Percentiles rank a stretch among this genome's conserved stretches.
Conservation (phyloP, 2,329 filamentous ascomycete species). For the Pyrenophora seminiperda region DNA sequence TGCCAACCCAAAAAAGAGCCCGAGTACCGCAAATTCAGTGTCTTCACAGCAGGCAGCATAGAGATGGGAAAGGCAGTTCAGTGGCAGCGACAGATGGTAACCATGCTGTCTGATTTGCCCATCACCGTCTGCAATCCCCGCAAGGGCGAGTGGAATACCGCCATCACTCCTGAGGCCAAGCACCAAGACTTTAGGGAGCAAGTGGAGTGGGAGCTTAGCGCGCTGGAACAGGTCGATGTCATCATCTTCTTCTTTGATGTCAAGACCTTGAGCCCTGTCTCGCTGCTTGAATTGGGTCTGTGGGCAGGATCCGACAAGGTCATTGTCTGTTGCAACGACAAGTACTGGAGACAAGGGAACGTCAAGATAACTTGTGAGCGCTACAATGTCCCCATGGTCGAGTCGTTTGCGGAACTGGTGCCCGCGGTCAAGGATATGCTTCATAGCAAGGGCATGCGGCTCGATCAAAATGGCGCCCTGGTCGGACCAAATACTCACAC, state of each 20-base stretch:
- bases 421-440: conserved; percentile 44
- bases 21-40: conserved; percentile 37
- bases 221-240: conserved; percentile 59
- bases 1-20: conserved; percentile 25
- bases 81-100: conserved; percentile 59
- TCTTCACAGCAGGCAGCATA: conserved; percentile 67
- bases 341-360: conserved; percentile 65
- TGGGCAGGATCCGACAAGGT: conserved; percentile 53
- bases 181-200: conserved; percentile 58
- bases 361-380: conserved; percentile 62
- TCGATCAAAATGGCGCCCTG: conserved; percentile 25
- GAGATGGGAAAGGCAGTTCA: conserved; percentile 52
- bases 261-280: conserved; percentile 60
- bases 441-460: conserved; percentile 30
- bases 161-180: conserved; percentile 54
- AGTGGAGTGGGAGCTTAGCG: conserved; percentile 66
- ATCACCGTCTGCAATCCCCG: conserved; percentile 64
- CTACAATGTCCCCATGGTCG: conserved; percentile 48
- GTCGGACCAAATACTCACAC: conserved; percentile 7
- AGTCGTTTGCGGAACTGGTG: conserved; percentile 51
- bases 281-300: conserved; percentile 65
- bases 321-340: conserved; percentile 59
- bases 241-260: conserved; percentile 64
- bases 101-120: conserved; percentile 49
- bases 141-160: conserved; percentile 61